These are phyloP conservation scores for Daldinia sp. DNA, from an alignment of 2,329 filamentous ascomycete genomes.

Conservation along the genomic window DNA sequence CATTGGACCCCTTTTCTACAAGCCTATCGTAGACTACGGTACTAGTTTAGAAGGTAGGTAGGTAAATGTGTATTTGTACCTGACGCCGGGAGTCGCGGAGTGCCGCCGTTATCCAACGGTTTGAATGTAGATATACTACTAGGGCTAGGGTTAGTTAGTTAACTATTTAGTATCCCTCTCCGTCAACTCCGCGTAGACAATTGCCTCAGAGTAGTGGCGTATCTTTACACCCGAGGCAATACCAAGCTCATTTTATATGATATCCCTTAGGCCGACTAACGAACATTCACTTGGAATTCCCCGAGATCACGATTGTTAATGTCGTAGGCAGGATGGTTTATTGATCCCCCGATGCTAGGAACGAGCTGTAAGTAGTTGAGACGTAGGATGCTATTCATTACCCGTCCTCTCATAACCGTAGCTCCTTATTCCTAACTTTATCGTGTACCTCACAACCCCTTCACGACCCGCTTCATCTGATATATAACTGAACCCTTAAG, in stretches of 20 bases:
- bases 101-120: neutral
- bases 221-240: slow-evolving; percentile 1
- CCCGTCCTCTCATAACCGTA: slow-evolving; percentile 17
- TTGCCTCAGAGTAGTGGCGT: neutral
- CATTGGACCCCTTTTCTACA: neutral
- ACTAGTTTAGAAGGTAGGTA: neutral
- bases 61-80: slow-evolving; percentile 3
- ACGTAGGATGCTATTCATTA: slow-evolving; percentile 22
- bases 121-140: neutral
- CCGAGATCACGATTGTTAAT: neutral
- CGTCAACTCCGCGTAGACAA: neutral
- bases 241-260: neutral
- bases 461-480: neutral
- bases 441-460: neutral
- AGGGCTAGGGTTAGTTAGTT: slow-evolving; percentile 15
- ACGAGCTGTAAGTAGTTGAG: neutral
- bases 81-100: slow-evolving; percentile 9
- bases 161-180: neutral
- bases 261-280: neutral
- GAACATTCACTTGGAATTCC: no score
- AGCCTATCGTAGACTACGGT: slow-evolving; percentile 1
- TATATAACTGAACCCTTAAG: neutral
- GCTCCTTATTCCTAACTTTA: neutral
- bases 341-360: neutral
- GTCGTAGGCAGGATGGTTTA: neutral